Evolutionary conservation across 345 rosid species (phyloP).

Genomic region (Citrus medica): DNA sequence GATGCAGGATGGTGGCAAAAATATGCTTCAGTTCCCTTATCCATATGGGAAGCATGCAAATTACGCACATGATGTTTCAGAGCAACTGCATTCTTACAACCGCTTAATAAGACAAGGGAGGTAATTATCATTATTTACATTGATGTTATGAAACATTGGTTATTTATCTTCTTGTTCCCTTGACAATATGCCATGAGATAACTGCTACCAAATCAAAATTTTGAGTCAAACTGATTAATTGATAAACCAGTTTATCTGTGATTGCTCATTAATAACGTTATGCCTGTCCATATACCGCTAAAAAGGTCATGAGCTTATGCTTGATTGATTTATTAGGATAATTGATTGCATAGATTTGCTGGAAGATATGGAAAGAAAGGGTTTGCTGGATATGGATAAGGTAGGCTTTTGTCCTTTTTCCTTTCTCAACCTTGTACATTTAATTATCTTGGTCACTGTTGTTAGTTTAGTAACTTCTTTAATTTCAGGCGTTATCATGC

Average conservation of each 20-base stretch:
- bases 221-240: background rate
- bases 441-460: slow-evolving; percentile 3
- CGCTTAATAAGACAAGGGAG: slow-evolving; percentile 64
- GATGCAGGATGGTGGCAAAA: slow-evolving; percentile 30
- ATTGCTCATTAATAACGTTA: background rate
- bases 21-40: slow-evolving; percentile 26
- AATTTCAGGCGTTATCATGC: slow-evolving; percentile 75
- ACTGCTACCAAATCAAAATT: background rate
- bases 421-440: background rate
- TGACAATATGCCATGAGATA: background rate
- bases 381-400: slow-evolving; percentile 77
- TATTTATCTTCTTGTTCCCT: background rate
- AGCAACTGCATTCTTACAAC: slow-evolving; percentile 45
- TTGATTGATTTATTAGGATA: slow-evolving; percentile 42
- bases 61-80: slow-evolving; percentile 30
- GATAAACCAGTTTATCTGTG: slow-evolving; percentile 3
- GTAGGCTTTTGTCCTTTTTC: slow-evolving; percentile 28
- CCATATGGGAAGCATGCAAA: slow-evolving; percentile 32
- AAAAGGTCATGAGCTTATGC: slow-evolving; percentile 14
- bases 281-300: background rate
- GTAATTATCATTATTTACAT: slow-evolving; percentile 35
- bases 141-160: slow-evolving; percentile 2
- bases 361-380: slow-evolving; percentile 63
- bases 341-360: slow-evolving; percentile 70
- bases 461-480: slow-evolving; percentile 3